Base-by-base conservation (phyloP, 768 basidiomycete species). In the Lentinula boryana region DNA sequence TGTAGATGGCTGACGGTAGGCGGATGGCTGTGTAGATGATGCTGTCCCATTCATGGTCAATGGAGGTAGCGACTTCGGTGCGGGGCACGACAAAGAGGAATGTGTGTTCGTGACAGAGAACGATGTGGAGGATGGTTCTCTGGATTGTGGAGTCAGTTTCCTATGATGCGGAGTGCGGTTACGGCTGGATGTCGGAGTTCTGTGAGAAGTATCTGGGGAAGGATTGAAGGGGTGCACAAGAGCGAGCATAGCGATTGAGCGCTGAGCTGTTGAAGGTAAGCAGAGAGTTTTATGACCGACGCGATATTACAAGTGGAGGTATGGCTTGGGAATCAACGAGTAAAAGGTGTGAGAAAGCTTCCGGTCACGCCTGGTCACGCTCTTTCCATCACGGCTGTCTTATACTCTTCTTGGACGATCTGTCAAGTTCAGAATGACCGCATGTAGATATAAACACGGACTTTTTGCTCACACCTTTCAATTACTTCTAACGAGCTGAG, bases 171-270 rank as follows among this genome's bases (percentile, higher is more conserved):
- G 0, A 65, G 43, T 35, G 69, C 69, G 60, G 64, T 59, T 57
- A 16, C 63, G 60, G 64, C 72, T 60, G 32, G 74, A 66, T 40
- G 64, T 61, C 15, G 68, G 63, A 63, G 67, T 56, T 56, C 59
- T 64, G 68, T 65, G 68, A 65, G 57, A 62, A 61, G 58, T 61
- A 56, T 52, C 61, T 57, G 69, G 62, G 31, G 68, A 62, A 40
- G 66, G 62, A 57, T 69, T 68, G n/a, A 71, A 63, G 13, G 79
- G 78, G 66, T 78, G 75, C 65, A 80, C 80, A 60, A 82, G 76
- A 61, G 81, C 80, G 65, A 82, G 81, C 80, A 82, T 82, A 64
- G 62, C 64, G 67, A 16, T 38, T 43, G 27, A 27, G 27, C 27
- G 27, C 27, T 48, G 32, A 27, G 36, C 33, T 49, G 56, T 50